These are phyloP conservation scores for Plectosphaerella cucumerina DNA, from an alignment of 2,329 filamentous ascomycete genomes.

Conservation along the genomic window DNA sequence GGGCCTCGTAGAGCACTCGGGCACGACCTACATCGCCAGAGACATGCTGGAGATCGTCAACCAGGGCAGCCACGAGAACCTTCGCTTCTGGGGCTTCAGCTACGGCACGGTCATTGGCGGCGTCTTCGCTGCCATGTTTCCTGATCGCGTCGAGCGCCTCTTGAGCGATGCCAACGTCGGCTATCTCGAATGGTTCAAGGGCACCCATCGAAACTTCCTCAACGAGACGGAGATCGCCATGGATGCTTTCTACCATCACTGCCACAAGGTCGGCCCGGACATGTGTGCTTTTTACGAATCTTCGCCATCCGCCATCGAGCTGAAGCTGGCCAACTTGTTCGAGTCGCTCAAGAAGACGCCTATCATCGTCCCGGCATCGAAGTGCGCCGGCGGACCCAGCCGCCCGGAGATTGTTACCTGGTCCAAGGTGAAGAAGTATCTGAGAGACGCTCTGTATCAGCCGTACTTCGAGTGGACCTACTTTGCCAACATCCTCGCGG, in stretches of 20 bases:
- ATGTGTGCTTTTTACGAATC: constrained; percentile 39
- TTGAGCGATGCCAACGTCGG: constrained; percentile 50
- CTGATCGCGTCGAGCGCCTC: constrained; percentile 19
- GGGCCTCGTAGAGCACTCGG: constrained; percentile 33
- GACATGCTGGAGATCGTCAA: constrained; percentile 44
- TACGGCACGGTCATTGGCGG: constrained; percentile 34
- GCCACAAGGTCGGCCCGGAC: constrained; percentile 44
- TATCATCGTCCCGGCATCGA: constrained; percentile 32
- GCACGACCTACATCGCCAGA: constrained; percentile 39
- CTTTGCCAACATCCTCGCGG: constrained; percentile 38
- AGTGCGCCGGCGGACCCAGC: constrained; percentile 24
- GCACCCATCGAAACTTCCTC: constrained; percentile 40
- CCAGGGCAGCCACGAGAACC: constrained; percentile 33
- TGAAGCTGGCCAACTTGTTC: constrained; percentile 35
- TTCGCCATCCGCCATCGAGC: constrained; percentile 30
- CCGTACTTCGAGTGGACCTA: constrained; percentile 35
- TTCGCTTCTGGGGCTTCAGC: constrained; percentile 34
- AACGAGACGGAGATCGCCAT: constrained; percentile 52
- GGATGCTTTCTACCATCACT: constrained; percentile 48
- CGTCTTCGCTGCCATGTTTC: constrained; percentile 35
- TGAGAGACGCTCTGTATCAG: constrained; percentile 38
- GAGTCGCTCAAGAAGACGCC: constrained; percentile 34
- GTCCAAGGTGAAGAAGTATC: constrained; percentile 38
- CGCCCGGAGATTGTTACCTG: constrained; percentile 47
- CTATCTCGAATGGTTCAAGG: constrained; percentile 49